phyloP scores from a whole-genome alignment of 1,284 basidiomycete genomes.

The Boletus chippewaensis region DNA sequence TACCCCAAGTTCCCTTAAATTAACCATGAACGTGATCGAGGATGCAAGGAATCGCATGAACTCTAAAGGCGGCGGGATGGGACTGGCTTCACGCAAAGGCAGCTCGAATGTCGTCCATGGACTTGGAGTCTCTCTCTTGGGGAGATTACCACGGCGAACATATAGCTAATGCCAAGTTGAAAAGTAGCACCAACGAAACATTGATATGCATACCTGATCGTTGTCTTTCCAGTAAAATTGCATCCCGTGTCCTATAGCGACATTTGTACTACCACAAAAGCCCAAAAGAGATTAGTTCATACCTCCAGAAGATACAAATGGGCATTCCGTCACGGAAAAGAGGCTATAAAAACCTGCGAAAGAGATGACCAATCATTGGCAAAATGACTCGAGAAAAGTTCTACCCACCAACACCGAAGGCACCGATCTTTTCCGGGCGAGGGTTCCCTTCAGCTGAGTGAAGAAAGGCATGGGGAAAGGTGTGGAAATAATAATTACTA shows the following conservation, averaged over 20 bases:
- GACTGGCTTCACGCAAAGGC: constrained; percentile 73
- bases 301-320: constrained; percentile 10
- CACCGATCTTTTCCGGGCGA: constrained; percentile 1
- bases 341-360: constrained; percentile 10
- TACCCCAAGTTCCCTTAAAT: constrained; percentile 69
- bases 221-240: neutral
- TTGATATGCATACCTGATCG: neutral
- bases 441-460: constrained; percentile 1
- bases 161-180: neutral
- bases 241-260: neutral
- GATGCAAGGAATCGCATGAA: constrained; percentile 86
- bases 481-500: constrained; percentile 17
- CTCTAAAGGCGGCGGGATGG: constrained; percentile 80
- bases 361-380: neutral
- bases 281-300: neutral
- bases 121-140: constrained; percentile 23
- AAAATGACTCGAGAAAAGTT: neutral
- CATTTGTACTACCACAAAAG: neutral
- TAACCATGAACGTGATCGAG: constrained; percentile 87
- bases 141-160: constrained; percentile 59
- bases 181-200: too few species aligned
- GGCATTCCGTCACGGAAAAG: constrained; percentile 10
- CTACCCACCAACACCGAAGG: constrained; percentile 12
- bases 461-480: constrained; percentile 35
- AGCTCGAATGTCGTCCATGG: constrained; percentile 89